Evolutionary conservation across 116 monocot genomes (phyloP), one percentile per base, ranked within the genome.

Genomic region (Phalaenopsis hybrid): DNA sequence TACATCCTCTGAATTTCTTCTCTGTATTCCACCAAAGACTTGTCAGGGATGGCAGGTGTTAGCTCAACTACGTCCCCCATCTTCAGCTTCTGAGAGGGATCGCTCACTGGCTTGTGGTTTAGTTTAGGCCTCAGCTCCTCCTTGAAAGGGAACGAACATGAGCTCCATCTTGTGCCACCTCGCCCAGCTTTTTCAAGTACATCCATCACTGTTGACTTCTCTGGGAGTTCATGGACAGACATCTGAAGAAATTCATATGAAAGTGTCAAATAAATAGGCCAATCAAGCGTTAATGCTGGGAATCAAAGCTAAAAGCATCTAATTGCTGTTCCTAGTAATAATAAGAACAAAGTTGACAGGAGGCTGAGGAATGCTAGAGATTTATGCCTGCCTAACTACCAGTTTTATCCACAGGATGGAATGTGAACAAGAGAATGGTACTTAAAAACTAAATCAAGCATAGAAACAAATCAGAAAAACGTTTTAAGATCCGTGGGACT

Each of bases 51-150:
- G 0, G 87, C 51, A 5, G 96, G 94, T 18, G 92, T 91, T 44
- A 97, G 70, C 79, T 94, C 91, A 8, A 97, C 88, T 16, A 97
- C 86, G 78, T 97, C 97, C 6, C 97, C 97, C 97, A 97, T 97
- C 77, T 78, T 88, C 25, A 97, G 86, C 78, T 89, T 90, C 81
- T 79, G 85, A 52, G 65, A 73, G 0, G 90, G 89, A 55, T 94
- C 83, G 16, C 68, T 84, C 9, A 94, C 85, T 0, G 93, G 90
- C 49, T 91, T 79, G 28, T 86, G 88, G 81, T 97, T 97, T 31
- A 97, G 82, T 59, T 80, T 91, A 10, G 97, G 92, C 79, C 93
- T 89, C 76, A 97, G 44, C 55, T 94, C 94, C 67, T 91, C 92
- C 83, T 97, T 94, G 45, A 87, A 63, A 3, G 94, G 88, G 77